Percentiles rank a stretch among this genome's conserved stretches.
Conservation (phyloP, 2,329 filamentous ascomycete genomes). For the Cryphonectria naterciae region DNA sequence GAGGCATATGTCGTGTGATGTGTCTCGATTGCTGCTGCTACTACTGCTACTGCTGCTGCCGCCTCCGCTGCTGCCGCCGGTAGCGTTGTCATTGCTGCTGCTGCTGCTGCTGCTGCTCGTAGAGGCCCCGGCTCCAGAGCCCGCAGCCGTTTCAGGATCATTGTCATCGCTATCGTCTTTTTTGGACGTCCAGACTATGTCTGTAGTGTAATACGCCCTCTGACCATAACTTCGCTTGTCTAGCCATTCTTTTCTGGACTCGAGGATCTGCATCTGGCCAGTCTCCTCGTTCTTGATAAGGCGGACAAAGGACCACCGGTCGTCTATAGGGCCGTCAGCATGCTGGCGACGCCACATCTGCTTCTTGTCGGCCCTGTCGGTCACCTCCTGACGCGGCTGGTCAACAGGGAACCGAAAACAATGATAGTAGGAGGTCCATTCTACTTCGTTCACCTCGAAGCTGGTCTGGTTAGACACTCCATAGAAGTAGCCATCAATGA, state of each 20-base stretch:
- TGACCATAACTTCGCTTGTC: constrained; percentile 56
- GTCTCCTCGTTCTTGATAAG: constrained; percentile 64
- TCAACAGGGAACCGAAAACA: constrained; percentile 65
- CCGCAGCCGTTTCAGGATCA: neutral
- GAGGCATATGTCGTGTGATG: constrained; percentile 10
- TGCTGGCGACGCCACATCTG: constrained; percentile 69
- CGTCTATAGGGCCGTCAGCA: constrained; percentile 71
- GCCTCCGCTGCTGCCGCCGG: constrained; percentile 2
- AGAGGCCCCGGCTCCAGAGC: neutral
- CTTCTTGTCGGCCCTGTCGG: constrained; percentile 49
- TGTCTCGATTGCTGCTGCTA: neutral
- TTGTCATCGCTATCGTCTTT: neutral
- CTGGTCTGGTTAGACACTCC: constrained; percentile 68
- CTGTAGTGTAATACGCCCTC: constrained; percentile 68
- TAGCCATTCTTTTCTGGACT: constrained; percentile 71
- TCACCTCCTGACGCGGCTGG: constrained; percentile 42
- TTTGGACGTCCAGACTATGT: constrained; percentile 47
- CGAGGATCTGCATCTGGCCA: constrained; percentile 63
- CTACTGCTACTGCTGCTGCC: neutral
- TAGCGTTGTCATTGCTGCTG: neutral
- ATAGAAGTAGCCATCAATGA: constrained; percentile 69
- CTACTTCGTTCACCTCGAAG: constrained; percentile 64
- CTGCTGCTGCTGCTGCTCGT: neutral
- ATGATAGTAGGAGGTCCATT: constrained; percentile 72
- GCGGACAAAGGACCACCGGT: constrained; percentile 71